These are phyloP conservation scores for Podospora didyma DNA, from an alignment of 495 filamentous ascomycete species.

Conservation along the genomic window DNA sequence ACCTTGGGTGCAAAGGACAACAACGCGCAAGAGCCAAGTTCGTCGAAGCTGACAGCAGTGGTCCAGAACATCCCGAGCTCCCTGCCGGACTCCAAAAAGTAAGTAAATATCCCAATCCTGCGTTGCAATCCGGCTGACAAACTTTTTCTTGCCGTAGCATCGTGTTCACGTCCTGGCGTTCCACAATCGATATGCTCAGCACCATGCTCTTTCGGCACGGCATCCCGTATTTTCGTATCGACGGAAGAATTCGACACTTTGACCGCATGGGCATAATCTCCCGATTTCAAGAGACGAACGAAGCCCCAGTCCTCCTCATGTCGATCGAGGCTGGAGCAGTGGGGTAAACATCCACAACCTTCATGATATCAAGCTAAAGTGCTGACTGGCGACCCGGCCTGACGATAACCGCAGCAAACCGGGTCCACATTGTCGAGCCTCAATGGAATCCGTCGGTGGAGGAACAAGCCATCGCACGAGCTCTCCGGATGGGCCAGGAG, in stretches of 20 bases:
- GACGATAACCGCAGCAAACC: not conserved
- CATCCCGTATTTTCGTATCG: not conserved
- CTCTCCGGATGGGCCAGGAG: conserved; percentile 44
- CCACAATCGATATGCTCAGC: not conserved
- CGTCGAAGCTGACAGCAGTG: not conserved
- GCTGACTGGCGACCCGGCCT: not conserved
- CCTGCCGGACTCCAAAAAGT: not conserved
- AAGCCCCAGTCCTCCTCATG: not conserved
- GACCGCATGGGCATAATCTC: not conserved
- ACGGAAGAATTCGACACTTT: not conserved
- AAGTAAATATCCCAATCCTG: not conserved
- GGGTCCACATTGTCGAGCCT: conserved; percentile 48
- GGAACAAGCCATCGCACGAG: conserved; percentile 47
- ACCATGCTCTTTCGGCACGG: not conserved
- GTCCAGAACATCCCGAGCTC: not conserved
- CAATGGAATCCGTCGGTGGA: conserved; percentile 56
- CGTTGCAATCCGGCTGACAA: not conserved
- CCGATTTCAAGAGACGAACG: not conserved
- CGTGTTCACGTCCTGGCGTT: not conserved
- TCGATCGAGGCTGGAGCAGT: not conserved
- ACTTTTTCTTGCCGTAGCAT: not conserved
- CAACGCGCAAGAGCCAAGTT: not conserved
- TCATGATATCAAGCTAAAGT: not conserved
- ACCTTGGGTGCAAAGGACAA: not conserved
- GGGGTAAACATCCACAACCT: not conserved